Evolutionary conservation across 768 basidiomycete genomes (phyloP), one percentile per base, ranked within the genome.

Genomic region (Coprinopsis sp.): DNA sequence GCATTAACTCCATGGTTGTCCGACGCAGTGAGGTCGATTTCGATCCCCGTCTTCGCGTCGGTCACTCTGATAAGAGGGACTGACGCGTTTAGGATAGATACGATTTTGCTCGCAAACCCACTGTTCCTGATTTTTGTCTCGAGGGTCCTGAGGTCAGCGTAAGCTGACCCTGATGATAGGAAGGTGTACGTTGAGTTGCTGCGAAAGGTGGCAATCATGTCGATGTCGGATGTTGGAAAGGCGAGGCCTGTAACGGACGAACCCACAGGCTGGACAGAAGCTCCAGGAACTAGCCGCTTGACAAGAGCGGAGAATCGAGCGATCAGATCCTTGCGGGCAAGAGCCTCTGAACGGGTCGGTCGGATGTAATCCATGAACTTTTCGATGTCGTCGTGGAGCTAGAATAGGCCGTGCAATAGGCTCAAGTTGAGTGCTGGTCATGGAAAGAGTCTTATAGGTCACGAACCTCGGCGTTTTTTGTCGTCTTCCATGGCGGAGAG

Each of bases 191-290:
- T 16, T 33, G 13, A 16, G 14, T 6, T n/a, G 25, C n/a, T 21
- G 4, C 27, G 7, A 19, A 49, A 44, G 14, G 50, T 46, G 34
- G 59, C 50, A 14, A 58, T 56, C 58, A 62, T 60, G 37, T 62
- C 59, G 46, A 62, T 57, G 46, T 60, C 61, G 23, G 61, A 62
- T 1, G 53, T 60, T 2, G 61, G 61, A 18, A 57, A 45, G 44
- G 49, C 56, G 6, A 62, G 54, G 14, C 58, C 61, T 4, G 59
- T 60, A 12, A 55, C 57, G 29, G 47, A 58, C 4, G 59, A 60
- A 38, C 61, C 61, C 16, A 60, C 54, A 11, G 54, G 51, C 6
- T 38, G 46, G 3, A 57, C 56, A 0, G 52, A 51, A 11, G 50
- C 54, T n/a, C 39, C 40, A 13, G 42, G 36, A 2, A 27, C 40